Percentiles rank a stretch among this genome's conserved stretches.
Conservation (phyloP, 2,329 filamentous ascomycete genomes). For the Rutstroemia sp. region DNA sequence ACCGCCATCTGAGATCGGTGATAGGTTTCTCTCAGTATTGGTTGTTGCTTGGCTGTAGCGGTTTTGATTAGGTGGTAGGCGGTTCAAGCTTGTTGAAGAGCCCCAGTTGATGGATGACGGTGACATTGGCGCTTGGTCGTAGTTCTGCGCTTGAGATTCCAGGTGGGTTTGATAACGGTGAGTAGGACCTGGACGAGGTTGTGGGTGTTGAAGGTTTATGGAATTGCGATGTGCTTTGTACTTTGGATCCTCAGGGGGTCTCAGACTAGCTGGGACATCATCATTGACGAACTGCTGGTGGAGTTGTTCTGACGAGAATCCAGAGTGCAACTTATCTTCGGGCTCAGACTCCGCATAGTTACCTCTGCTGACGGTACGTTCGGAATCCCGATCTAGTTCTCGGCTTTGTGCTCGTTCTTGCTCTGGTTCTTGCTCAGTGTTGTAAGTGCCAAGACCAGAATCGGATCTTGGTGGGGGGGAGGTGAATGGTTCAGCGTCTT, state of each 20-base stretch:
- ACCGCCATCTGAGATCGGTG: slow-evolving; percentile 27
- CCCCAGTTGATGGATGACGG: slow-evolving; percentile 57
- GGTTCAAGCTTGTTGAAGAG: slow-evolving; percentile 51
- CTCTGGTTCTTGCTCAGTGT: slow-evolving; percentile 3
- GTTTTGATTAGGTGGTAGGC: slow-evolving; percentile 42
- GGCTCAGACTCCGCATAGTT: neutral
- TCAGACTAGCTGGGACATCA: slow-evolving; percentile 12
- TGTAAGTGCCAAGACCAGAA: slow-evolving; percentile 59
- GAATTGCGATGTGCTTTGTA: slow-evolving; percentile 79
- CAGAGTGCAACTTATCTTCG: slow-evolving; percentile 52
- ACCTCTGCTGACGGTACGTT: neutral
- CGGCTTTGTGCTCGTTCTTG: neutral
- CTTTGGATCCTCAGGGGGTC: slow-evolving; percentile 56
- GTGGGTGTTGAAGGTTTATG: slow-evolving; percentile 70
- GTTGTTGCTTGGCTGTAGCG: slow-evolving; percentile 34
- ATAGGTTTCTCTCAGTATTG: slow-evolving; percentile 21
- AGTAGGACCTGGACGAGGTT: slow-evolving; percentile 66
- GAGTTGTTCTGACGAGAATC: slow-evolving; percentile 45
- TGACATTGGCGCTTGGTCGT: slow-evolving; percentile 49
- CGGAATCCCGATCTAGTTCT: neutral
- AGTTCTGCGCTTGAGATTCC: slow-evolving; percentile 65
- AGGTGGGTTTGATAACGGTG: slow-evolving; percentile 67
- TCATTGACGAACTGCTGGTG: slow-evolving; percentile 22
- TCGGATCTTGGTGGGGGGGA: slow-evolving; percentile 62
- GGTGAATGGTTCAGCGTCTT: slow-evolving; percentile 20